Percentiles rank a stretch among this genome's conserved stretches.
Conservation (phyloP, 495 filamentous ascomycete species). For the Aspergillus campestris region DNA sequence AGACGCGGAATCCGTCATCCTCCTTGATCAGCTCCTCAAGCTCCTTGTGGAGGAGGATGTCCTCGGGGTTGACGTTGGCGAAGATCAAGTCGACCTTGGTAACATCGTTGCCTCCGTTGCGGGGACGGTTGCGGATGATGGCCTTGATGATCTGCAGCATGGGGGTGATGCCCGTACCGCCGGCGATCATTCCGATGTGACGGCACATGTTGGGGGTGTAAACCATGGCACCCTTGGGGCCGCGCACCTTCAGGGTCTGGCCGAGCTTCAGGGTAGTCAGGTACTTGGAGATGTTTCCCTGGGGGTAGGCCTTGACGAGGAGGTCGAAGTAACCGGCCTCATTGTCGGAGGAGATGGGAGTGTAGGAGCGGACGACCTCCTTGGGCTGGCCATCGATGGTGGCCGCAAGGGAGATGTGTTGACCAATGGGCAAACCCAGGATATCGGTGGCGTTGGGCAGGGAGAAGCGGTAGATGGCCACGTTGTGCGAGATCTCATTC, state of each 20-base stretch:
- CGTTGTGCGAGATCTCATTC: conserved; percentile 91
- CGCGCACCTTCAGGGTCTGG: conserved; percentile 78
- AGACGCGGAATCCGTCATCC: conserved; percentile 71
- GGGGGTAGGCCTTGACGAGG: conserved; percentile 93
- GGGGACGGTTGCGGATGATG: conserved; percentile 70
- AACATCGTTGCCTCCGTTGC: conserved; percentile 60
- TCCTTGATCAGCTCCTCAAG: conserved; percentile 67
- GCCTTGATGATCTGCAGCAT: conserved; percentile 95
- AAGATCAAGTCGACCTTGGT: conserved; percentile 93
- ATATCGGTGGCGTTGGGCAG: conserved; percentile 70
- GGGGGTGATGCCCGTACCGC: conserved; percentile 94
- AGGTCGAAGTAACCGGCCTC: conserved; percentile 93
- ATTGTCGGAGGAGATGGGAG: conserved; percentile 87
- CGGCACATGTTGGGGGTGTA: conserved; percentile 93
- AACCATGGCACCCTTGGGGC: conserved; percentile 94
- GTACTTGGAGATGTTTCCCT: conserved; percentile 91
- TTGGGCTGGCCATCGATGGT: conserved; percentile 66
- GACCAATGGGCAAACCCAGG: conserved; percentile 93
- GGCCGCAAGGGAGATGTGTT: conserved; percentile 94
- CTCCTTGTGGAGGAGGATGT: conserved; percentile 89
- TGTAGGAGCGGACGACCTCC: conserved; percentile 93
- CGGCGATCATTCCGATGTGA: conserved; percentile 94
- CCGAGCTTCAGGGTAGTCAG: conserved; percentile 75
- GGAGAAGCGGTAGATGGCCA: conserved; percentile 91
- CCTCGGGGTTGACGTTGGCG: conserved; percentile 87